phyloP scores from a whole-genome alignment of 2,329 filamentous ascomycete genomes.

The Aspergillus novoparasiticus region DNA sequence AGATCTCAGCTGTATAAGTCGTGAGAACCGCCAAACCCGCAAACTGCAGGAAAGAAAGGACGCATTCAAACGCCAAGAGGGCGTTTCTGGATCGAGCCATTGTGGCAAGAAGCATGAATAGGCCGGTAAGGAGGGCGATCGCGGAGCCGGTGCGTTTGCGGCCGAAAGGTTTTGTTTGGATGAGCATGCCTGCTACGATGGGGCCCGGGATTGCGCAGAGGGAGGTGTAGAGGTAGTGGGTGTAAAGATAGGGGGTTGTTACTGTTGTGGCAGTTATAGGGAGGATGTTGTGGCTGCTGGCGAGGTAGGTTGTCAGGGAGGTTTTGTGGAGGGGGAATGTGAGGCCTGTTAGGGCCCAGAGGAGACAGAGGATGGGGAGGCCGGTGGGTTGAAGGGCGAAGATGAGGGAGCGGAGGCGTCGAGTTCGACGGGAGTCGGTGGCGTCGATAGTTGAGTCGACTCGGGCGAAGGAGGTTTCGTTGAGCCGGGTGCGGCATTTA shows the following conservation, averaged over 20 bases:
- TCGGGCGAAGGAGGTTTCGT: conserved; percentile 19
- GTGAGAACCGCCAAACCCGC: conserved; percentile 17
- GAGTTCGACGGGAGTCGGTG: background rate
- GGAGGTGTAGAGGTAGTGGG: conserved; percentile 18
- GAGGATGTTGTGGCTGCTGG: conserved; percentile 6
- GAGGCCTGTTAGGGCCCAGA: conserved; percentile 20
- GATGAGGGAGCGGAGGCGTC: conserved; percentile 2
- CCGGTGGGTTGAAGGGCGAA: conserved; percentile 5
- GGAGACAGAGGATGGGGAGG: conserved; percentile 11
- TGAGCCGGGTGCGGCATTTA: conserved; percentile 20
- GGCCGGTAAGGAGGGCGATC: conserved; percentile 18
- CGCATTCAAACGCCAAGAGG: conserved; percentile 17
- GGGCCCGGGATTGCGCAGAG: conserved; percentile 23
- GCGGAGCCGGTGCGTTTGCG: conserved; percentile 19
- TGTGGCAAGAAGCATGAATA: conserved; percentile 21
- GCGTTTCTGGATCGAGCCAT: conserved; percentile 13
- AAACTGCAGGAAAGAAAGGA: conserved; percentile 20
- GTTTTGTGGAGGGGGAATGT: conserved; percentile 22
- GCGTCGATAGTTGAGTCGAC: conserved; percentile 22
- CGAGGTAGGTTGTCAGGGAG: conserved; percentile 21
- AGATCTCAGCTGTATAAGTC: conserved; percentile 22
- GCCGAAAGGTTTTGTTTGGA: conserved; percentile 17
- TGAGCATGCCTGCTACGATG: conserved; percentile 14
- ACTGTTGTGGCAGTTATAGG: conserved; percentile 16
- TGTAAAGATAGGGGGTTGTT: conserved; percentile 18